Conservation (phyloP, 805 yeast genomes). For the Blastobotrys americana region DNA sequence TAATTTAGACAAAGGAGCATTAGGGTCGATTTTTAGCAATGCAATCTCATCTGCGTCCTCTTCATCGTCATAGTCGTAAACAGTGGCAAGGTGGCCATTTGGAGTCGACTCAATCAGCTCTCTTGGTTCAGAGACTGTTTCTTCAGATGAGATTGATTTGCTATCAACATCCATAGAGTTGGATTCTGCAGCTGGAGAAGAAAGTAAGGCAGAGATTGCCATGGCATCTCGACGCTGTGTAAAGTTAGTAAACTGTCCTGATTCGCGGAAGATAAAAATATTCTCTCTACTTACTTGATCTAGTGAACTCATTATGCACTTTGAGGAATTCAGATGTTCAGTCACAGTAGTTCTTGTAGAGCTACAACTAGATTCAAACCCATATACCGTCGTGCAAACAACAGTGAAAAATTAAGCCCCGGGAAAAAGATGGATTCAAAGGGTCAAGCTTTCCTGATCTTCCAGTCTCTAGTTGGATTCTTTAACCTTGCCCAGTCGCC, state of each 20-base stretch:
- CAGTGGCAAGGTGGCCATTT: neutral
- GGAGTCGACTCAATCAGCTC: neutral
- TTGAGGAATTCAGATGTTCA: too few species aligned
- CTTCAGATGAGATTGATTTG: neutral
- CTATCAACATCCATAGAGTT: too few species aligned
- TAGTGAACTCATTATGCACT: too few species aligned
- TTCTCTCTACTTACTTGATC: too few species aligned
- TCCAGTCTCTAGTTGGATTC: too few species aligned
- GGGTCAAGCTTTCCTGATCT: too few species aligned
- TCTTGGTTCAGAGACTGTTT: neutral
- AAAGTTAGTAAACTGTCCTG: neutral
- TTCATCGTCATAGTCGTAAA: neutral
- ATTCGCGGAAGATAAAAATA: neutral
- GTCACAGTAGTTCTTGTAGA: neutral
- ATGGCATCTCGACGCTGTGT: neutral
- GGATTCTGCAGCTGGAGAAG: neutral
- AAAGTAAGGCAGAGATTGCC: neutral
- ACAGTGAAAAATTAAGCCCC: too few species aligned
- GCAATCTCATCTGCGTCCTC: neutral
- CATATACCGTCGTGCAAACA: neutral
- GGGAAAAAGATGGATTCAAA: too few species aligned
- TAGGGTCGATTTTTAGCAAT: neutral
- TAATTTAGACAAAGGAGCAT: neutral
- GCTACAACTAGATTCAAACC: neutral
- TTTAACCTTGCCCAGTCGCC: too few species aligned